These are phyloP conservation scores for Phytophthora syringae DNA, from an alignment of 352 stramenopile genomes.

Conservation along the genomic window DNA sequence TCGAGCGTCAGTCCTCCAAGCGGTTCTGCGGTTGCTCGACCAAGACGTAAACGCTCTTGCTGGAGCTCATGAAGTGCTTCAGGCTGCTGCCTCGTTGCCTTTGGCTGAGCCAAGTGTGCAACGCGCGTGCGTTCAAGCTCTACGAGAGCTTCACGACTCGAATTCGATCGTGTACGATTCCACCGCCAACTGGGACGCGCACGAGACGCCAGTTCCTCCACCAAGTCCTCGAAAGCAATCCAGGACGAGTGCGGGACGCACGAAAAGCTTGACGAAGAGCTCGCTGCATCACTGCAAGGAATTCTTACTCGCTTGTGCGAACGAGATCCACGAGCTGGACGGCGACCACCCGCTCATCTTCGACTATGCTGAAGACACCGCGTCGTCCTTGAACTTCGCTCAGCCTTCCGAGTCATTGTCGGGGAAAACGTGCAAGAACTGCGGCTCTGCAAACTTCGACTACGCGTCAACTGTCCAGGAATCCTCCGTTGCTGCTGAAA, in stretches of 20 bases:
- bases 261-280: slow-evolving; percentile 36
- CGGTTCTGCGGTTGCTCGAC: slow-evolving; percentile 61
- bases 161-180: slow-evolving; percentile 17
- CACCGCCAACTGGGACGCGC: slow-evolving; percentile 16
- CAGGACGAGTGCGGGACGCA: slow-evolving; percentile 27
- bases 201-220: slow-evolving; percentile 4
- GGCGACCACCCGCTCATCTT: slow-evolving; percentile 63
- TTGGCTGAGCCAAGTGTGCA: slow-evolving; percentile 50
- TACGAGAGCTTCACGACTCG: slow-evolving; percentile 37
- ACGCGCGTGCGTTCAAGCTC: slow-evolving; percentile 43
- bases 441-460: slow-evolving; percentile 41
- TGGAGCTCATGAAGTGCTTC: slow-evolving; percentile 58
- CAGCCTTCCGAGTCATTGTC: not conserved
- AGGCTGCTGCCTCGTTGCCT: slow-evolving; percentile 46
- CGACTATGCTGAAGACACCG: slow-evolving; percentile 73
- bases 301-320: slow-evolving; percentile 77
- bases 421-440: slow-evolving; percentile 17
- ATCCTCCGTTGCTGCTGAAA: slow-evolving; percentile 16
- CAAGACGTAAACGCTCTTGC: slow-evolving; percentile 53
- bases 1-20: slow-evolving; percentile 61
- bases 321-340: slow-evolving; percentile 85
- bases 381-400: slow-evolving; percentile 18
- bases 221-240: slow-evolving; percentile 18
- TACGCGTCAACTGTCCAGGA: slow-evolving; percentile 55
- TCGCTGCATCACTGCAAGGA: slow-evolving; percentile 66